These are phyloP conservation scores for Fusarium albosuccineum DNA, from an alignment of 2,329 filamentous ascomycete genomes.

Conservation along the genomic window DNA sequence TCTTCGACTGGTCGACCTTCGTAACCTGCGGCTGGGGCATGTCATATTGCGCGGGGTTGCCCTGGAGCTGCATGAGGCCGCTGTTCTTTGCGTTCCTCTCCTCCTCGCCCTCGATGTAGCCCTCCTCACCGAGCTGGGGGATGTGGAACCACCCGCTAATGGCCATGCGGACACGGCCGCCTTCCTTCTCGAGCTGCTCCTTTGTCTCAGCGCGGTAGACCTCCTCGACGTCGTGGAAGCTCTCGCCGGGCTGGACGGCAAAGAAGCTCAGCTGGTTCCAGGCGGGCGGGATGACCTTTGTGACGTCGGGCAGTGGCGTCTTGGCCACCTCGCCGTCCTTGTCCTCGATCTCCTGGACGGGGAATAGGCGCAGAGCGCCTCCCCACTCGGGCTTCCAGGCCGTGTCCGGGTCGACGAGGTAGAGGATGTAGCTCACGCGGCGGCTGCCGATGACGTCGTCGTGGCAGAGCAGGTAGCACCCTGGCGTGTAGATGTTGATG, in stretches of 20 bases:
- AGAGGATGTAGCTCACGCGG: constrained; percentile 96
- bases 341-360: constrained; percentile 70
- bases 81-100: constrained; percentile 90
- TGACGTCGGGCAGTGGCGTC: constrained; percentile 82
- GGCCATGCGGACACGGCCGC: constrained; percentile 90
- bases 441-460: constrained; percentile 99
- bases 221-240: constrained; percentile 98
- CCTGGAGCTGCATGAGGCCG: constrained; percentile 91
- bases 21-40: constrained; percentile 75
- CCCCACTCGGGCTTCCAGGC: constrained; percentile 95
- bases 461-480: constrained; percentile 94
- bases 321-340: constrained; percentile 81
- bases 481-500: constrained; percentile 97
- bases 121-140: constrained; percentile 92
- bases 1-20: constrained; percentile 54
- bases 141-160: constrained; percentile 99
- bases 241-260: constrained; percentile 97
- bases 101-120: constrained; percentile 88
- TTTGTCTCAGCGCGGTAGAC: constrained; percentile 80
- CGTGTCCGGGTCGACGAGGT: constrained; percentile 90
- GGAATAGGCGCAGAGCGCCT: constrained; percentile 89
- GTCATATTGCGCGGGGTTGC: constrained; percentile 91
- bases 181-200: constrained; percentile 74
- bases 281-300: constrained; percentile 88
- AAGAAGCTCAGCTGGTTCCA: constrained; percentile 99